Base-by-base conservation (phyloP, 306 rosid genomes). In the Citrullus mucosospermus region DNA sequence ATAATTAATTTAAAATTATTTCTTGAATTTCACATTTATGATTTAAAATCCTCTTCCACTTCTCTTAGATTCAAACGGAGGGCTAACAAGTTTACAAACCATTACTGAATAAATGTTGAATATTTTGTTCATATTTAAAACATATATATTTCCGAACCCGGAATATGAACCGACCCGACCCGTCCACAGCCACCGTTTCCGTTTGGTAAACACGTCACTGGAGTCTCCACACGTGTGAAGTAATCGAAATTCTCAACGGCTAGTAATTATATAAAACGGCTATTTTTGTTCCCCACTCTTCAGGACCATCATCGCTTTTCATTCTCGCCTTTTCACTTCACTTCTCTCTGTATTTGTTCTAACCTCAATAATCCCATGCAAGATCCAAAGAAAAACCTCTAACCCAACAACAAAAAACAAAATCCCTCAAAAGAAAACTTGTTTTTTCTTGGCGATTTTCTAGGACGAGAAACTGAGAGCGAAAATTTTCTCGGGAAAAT, bases 261-360 rank as follows among this genome's bases (percentile, higher is more conserved):
- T 90, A 90, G 83, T 84, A 82, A 89, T 81, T 85, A 86, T 87
- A 88, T 87, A 89, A 87, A 93, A 91, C 93, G 96, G 92, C 93
- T 86, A 88, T 62, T 85, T 81, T 38, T 41, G 18, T 78, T 32
- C 41, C 68, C 75, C 80, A 39, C 85, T 78, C 79, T 85, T 53
- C 86, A 34, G 11, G 16, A 38, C 78, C 43, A 28, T 65, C 38
- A 43, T 46, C 22, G 69, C 18, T 68, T 78, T 66, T 50, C 81
- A 34, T 58, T 78, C 60, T 63, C 80, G 50, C 43, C 75, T 44
- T 62, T 78, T 78, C 72, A 30, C 14, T 32, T 60, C 3, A 10
- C 61, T 63, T 63, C 46, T 78, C 75, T n/a, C 28, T 65, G 17
- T 30, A 5, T 48, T 48, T 41, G 25, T 41, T 41, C 51, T 15